Base-by-base conservation (phyloP, 2,329 filamentous ascomycete species). In the Monosporascus sp. region DNA sequence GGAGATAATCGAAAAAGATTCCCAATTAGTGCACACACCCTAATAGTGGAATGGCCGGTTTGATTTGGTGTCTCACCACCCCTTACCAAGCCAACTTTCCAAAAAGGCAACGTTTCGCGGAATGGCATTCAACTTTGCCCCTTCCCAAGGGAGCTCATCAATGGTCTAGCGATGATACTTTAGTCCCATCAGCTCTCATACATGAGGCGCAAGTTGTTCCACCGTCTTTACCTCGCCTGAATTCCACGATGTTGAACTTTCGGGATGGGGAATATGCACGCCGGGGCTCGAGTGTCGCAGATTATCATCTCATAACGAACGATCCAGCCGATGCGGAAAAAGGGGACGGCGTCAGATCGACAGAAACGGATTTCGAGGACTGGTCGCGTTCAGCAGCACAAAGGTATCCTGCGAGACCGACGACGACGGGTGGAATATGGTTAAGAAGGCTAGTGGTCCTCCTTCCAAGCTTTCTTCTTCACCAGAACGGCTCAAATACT, bases 401-500 rank as follows among this genome's bases (percentile, higher is more conserved):
- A 18, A 9, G n/a, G 2, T 9, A 9, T 6, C 8, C 9, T 14
- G 18, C 18, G 18, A 43, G 22, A 20, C 14, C 40, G 47, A 52
- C 22, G 26, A 50, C 24, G n/a, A 7, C 1, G 24, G 31, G 24
- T 5, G 5, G 20, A 3, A 18, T 41, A 41, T 50, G 48, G 47
- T 44, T 59, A 28, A 51, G 51, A 40, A 51, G 48, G 5, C 37
- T 60, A n/a, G 28, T 26, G 5, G n/a, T 58, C 22, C 38, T 63
- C n/a, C 46, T 61, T 3, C 60, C 61, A 5, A 61, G 61, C 49
- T 63, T 28, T 31, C 28, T 61, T 44, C 50, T 63, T 20, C 55
- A 51, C 7, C 15, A 40, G 15, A 41, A 22, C 3, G 9, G 53
- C 18, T 7, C 45, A 2, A 24, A 18, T 15, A 18, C 52, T 15